A percentile compares a stretch with the other conserved stretches of the same genome.
phyloP scores from a whole-genome alignment of 805 yeast species.

The Candida awuae region DNA sequence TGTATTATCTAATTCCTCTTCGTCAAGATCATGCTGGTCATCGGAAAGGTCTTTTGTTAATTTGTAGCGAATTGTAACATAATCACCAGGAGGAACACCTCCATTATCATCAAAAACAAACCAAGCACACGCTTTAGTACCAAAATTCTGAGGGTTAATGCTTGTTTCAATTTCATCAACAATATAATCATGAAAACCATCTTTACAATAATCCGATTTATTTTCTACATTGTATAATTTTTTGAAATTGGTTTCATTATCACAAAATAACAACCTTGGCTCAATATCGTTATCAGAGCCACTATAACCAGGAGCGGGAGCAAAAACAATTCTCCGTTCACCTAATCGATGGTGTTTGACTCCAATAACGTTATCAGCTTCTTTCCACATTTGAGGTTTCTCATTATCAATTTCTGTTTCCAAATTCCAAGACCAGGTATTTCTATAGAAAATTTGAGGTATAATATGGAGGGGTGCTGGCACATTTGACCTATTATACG shows the following conservation, averaged over 20 bases:
- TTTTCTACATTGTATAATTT: conserved; percentile 60
- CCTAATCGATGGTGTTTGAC: conserved; percentile 68
- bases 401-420: conserved; percentile 39
- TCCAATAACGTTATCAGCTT: conserved; percentile 41
- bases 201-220: conserved; percentile 59
- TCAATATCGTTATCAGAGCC: conserved; percentile 57
- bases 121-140: conserved; percentile 85
- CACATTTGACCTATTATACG: conserved; percentile 72
- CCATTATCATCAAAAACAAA: conserved; percentile 68
- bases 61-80: conserved; percentile 76
- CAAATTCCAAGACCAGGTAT: conserved; percentile 90
- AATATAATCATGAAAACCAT: conserved; percentile 83
- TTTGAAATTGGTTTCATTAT: conserved; percentile 74
- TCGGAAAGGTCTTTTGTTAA: conserved; percentile 31
- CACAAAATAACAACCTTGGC: conserved; percentile 75
- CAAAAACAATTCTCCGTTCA: conserved; percentile 54
- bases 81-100: conserved; percentile 80
- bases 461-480: conserved; percentile 83
- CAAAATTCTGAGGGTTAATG: conserved; percentile 60
- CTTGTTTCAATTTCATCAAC: conserved; percentile 51
- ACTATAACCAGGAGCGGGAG: conserved; percentile 75
- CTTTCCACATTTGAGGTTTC: conserved; percentile 43
- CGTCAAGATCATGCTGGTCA: conserved; percentile 45
- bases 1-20: conserved; percentile 60
- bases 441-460: conserved; percentile 79